phyloP scores from a whole-genome alignment of 78 protist species.

The Anaeramoeba flamelloides region DNA sequence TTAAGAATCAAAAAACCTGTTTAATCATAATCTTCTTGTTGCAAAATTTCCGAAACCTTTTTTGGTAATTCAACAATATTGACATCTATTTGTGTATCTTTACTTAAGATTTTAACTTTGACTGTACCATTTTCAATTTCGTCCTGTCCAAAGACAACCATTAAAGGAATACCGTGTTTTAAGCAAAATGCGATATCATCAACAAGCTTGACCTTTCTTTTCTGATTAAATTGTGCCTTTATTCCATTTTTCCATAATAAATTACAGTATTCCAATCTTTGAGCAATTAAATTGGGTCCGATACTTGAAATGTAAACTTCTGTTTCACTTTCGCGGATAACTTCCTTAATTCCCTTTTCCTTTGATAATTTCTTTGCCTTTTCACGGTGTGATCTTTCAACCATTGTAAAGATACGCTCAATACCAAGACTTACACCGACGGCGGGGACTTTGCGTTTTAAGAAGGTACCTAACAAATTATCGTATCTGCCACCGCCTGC shows the following conservation, averaged over 20 bases:
- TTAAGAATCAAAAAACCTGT: too few relatives aligned
- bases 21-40: too few relatives aligned
- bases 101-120: neutral
- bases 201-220: neutral
- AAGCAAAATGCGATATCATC: neutral
- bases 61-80: too few relatives aligned
- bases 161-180: neutral
- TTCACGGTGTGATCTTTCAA: conserved; percentile 12
- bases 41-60: too few relatives aligned
- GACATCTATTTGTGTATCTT: too few relatives aligned
- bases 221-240: neutral
- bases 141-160: neutral
- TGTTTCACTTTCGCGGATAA: neutral
- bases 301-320: neutral
- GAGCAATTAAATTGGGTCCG: neutral
- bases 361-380: neutral
- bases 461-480: conserved; percentile 65
- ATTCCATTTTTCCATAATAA: neutral
- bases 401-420: conserved; percentile 64
- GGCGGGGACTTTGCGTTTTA: conserved; percentile 44
- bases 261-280: neutral
- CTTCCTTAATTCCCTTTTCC: neutral
- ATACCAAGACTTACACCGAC: conserved; percentile 77
- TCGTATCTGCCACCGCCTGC: conserved; percentile 91
- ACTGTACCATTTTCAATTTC: neutral